A percentile compares a stretch with the other conserved stretches of the same genome.
phyloP scores from a whole-genome alignment of 179 eudicot species.

The Camellia oleifera region DNA sequence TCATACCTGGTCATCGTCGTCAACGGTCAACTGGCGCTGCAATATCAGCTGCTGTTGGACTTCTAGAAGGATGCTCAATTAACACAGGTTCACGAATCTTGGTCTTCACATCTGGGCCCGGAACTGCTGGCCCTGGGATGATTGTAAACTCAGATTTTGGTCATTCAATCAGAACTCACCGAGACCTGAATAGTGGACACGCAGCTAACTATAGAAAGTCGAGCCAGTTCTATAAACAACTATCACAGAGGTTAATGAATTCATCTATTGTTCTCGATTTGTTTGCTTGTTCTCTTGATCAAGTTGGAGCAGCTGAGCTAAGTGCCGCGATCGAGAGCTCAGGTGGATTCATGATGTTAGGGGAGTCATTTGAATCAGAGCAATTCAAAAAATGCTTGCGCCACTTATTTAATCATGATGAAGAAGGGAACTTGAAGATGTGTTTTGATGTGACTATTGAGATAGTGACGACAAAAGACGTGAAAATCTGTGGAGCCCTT shows the following conservation, averaged over 20 bases:
- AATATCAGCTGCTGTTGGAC: constrained; percentile 79
- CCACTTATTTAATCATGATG: constrained; percentile 62
- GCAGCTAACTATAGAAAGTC: constrained; percentile 62
- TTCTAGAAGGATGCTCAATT: constrained; percentile 73
- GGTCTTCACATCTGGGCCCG: constrained; percentile 95
- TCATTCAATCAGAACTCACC: constrained; percentile 76
- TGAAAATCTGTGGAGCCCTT: constrained; percentile 86
- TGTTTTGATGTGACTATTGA: constrained; percentile 88
- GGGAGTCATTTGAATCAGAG: constrained; percentile 82
- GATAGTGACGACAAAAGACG: constrained; percentile 76
- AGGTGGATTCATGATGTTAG: constrained; percentile 91
- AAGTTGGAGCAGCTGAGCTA: constrained; percentile 94
- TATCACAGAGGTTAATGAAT: constrained; percentile 59
- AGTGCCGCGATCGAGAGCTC: constrained; percentile 74
- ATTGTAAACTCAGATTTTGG: constrained; percentile 63
- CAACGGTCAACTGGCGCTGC: constrained; percentile 83
- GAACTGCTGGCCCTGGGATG: constrained; percentile 91
- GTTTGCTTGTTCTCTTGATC: constrained; percentile 97
- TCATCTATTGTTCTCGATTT: constrained; percentile 86
- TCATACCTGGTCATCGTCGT: constrained; percentile 63
- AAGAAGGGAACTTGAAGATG: constrained; percentile 74
- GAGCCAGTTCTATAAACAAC: constrained; percentile 51
- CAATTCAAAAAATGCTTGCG: constrained; percentile 75
- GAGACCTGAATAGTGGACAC: constrained; percentile 61
- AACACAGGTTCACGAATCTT: constrained; percentile 71